Evolutionary conservation across 495 filamentous ascomycete genomes (phyloP), one percentile per base, ranked within the genome.

Genomic region (Massariosphaeria phaeospora): DNA sequence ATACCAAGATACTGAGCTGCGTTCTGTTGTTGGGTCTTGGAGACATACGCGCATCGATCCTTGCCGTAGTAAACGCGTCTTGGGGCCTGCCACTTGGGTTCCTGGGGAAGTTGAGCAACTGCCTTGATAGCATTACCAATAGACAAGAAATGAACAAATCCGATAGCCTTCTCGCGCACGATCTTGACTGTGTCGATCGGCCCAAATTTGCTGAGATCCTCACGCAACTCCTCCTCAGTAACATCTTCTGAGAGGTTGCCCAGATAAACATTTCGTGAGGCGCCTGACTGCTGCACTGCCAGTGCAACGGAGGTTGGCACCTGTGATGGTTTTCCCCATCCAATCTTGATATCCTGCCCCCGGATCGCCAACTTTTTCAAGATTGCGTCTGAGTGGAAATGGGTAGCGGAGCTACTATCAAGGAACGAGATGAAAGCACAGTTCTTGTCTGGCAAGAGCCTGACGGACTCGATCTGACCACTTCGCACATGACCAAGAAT

Each of bases 341-440:
- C 93, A 61, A 98, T 86, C 79, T 98, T 98, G 77, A 98, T 96
- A 70, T 98, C 93, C 70, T 97, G 93, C 18, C 94, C 94, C 68
- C 91, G 86, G 73, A 98, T 93, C 54, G 91, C 86, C 63, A 98
- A 80, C 74, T 97, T 97, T 78, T 98, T 98, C 78, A 98, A 80
- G 66, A 98, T 97, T 52, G 93, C 93, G 77, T 98, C 93, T 24
- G 93, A 98, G 75, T 98, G 93, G 73, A 98, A 98, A 70, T 98
- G 93, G 20, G 90, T 96, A 40, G 93, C 93, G 24, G 94, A 95
- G 73, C 88, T 91, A 57, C 89, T 88, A 65, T 98, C 93, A 59
- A 97, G 76, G 73, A 98, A 98, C 11, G 93, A 98, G 66, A 98
- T 98, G 75, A 98, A 98, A 55, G 93, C 93, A 71, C 93, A 98